Evolutionary conservation across 164 flowering plant genomes (phyloP), one percentile per base, ranked within the genome.

Genomic region (Santalum album): DNA sequence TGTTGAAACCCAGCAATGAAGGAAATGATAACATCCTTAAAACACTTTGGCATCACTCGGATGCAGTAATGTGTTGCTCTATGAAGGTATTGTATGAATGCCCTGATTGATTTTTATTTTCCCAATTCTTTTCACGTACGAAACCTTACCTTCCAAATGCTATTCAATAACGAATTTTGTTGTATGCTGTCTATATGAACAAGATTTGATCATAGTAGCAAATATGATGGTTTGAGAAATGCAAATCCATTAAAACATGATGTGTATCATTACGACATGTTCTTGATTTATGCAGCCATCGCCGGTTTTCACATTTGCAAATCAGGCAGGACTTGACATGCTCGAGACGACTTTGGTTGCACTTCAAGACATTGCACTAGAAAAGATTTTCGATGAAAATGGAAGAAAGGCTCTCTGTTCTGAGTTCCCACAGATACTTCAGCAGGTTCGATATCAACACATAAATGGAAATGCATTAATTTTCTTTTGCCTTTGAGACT

Each of bases 371-470:
- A 50, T 50, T 17, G 19, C 32, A 0, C 36, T 50, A 16, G 53
- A 50, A 19, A 50, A 50, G 35, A 50, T 50, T 50, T n/a, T 54
- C 35, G 49, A 65, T 42, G 54, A 61, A 25, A 67, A 69, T 58
- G 84, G 87, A 27, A 63, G 68, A 24, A 79, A 82, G 68, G 65
- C 68, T 14, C 65, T 82, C 40, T 72, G 73, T 68, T 69, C 81
- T 3, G 84, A 82, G 56, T 77, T 82, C 64, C 75, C 79, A 9
- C 83, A 79, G 58, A 72, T 82, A 47, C 72, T 82, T 79, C 83
- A 79, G 36, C 84, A 77, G 83, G 87, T 75, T 63, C 25, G 22
- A 29, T 29, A 29, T 9, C 9, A 3, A 29, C 34, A 29, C 34
- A 29, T 3, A 9, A 9, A 29, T 9, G 4, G 6, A 29, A 3